phyloP scores from a whole-genome alignment of 2,329 filamentous ascomycete species.

The Fusarium sp. region DNA sequence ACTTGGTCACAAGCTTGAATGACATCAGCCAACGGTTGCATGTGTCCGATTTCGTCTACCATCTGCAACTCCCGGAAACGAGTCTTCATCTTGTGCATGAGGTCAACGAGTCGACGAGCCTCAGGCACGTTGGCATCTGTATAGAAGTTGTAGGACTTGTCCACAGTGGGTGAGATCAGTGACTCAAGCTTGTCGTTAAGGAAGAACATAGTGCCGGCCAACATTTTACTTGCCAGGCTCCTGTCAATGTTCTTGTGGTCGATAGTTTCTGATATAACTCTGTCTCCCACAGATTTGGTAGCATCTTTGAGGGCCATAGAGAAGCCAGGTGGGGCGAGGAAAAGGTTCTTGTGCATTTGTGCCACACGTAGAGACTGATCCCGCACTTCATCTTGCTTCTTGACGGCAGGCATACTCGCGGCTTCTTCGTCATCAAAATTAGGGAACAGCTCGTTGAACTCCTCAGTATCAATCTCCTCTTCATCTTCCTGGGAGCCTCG shows the following conservation, averaged over 20 bases:
- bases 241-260: slow-evolving; percentile 49
- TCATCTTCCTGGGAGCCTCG: slow-evolving; percentile 81
- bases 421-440: slow-evolving; percentile 71
- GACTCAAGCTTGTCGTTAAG: slow-evolving; percentile 70
- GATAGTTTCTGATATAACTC: slow-evolving; percentile 48
- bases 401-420: slow-evolving; percentile 48
- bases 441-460: slow-evolving; percentile 86
- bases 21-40: slow-evolving; percentile 83
- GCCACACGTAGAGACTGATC: slow-evolving; percentile 71
- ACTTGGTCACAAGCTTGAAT: slow-evolving; percentile 79
- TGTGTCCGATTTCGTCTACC: slow-evolving; percentile 75
- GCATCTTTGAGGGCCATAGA: slow-evolving; percentile 57
- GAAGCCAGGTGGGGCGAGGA: slow-evolving; percentile 58
- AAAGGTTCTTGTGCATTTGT: slow-evolving; percentile 67
- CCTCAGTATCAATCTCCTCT: slow-evolving; percentile 77
- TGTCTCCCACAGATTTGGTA: slow-evolving; percentile 58
- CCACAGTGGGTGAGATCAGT: slow-evolving; percentile 54
- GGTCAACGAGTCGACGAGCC: slow-evolving; percentile 75
- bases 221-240: slow-evolving; percentile 63
- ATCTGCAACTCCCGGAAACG: slow-evolving; percentile 79
- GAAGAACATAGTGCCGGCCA: slow-evolving; percentile 74
- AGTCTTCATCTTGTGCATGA: slow-evolving; percentile 75
- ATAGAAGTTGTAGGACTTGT: slow-evolving; percentile 84
- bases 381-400: slow-evolving; percentile 58
- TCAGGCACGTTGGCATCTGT: slow-evolving; percentile 81